These are phyloP conservation scores for Spinacia oleracea DNA, from an alignment of 179 eudicot genomes.

Conservation along the genomic window DNA sequence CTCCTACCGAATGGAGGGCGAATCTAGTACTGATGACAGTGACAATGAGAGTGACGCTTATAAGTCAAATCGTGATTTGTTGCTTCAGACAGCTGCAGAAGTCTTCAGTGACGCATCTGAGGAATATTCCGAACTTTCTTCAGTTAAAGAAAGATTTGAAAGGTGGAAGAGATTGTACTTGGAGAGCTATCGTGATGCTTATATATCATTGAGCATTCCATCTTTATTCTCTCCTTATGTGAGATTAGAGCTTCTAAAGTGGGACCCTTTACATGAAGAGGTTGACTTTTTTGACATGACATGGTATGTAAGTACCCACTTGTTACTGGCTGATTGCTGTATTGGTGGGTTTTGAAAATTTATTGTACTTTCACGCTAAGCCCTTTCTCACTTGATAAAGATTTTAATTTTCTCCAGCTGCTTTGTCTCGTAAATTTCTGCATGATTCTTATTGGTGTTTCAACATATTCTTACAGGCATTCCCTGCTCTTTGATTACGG, in stretches of 20 bases:
- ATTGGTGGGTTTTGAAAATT: constrained; percentile 16
- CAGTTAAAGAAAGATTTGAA: constrained; percentile 73
- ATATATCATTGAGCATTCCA: constrained; percentile 79
- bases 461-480: constrained; percentile 54
- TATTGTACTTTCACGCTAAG: constrained; percentile 11
- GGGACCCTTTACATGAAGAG: constrained; percentile 94
- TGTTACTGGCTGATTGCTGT: constrained; percentile 26
- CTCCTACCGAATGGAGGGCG: constrained; percentile 76
- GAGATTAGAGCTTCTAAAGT: constrained; percentile 90
- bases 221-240: constrained; percentile 95
- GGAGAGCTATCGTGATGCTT: constrained; percentile 79
- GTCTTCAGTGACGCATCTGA: constrained; percentile 84
- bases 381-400: constrained; percentile 8
- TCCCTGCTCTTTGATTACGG: constrained; percentile 77
- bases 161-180: constrained; percentile 79
- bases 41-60: constrained; percentile 75
- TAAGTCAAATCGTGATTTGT: constrained; percentile 58
- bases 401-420: neutral
- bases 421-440: constrained; percentile 10
- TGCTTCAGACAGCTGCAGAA: constrained; percentile 80
- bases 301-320: constrained; percentile 63
- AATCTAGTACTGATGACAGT: constrained; percentile 96
- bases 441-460: constrained; percentile 16
- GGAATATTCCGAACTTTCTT: constrained; percentile 75
- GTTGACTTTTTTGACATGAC: constrained; percentile 78